Conservation (phyloP, 768 basidiomycete species). For the Coprinellus micaceus region DNA sequence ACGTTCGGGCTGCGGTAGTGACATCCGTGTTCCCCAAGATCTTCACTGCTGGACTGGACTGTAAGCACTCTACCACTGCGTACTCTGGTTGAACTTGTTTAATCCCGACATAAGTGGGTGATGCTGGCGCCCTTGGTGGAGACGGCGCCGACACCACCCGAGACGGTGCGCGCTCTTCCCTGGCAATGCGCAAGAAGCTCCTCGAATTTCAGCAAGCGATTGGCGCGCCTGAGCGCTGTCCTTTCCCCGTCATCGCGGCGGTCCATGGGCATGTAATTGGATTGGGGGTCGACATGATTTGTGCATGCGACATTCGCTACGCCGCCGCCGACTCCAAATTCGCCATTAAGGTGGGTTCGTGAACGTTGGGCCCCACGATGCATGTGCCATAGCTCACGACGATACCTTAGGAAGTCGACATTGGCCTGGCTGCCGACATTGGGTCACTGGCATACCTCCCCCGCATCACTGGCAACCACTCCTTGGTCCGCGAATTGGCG, state of each 20-base stretch:
- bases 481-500: constrained; percentile 69
- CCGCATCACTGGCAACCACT: constrained; percentile 72
- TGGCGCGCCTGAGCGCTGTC: constrained; percentile 59
- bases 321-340: constrained; percentile 61
- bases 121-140: constrained; percentile 24
- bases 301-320: constrained; percentile 75
- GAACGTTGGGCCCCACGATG: constrained; percentile 39
- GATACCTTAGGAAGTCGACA: constrained; percentile 68
- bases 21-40: constrained; percentile 66
- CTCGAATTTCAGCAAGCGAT: constrained; percentile 69
- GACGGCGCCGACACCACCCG: constrained; percentile 18
- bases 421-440: constrained; percentile 85
- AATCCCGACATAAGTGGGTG: too few relatives aligned
- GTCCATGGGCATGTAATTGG: constrained; percentile 74
- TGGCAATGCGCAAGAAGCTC: constrained; percentile 46
- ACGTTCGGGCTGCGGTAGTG: constrained; percentile 70
- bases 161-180: constrained; percentile 54
- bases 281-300: constrained; percentile 73
- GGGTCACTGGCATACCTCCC: constrained; percentile 82
- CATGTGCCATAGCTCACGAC: background rate
- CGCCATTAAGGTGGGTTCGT: constrained; percentile 63
- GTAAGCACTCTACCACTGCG: constrained; percentile 33
- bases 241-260: constrained; percentile 81
- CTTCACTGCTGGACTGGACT: constrained; percentile 83
- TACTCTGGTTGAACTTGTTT: background rate